Conservation (phyloP, 2,329 filamentous ascomycete species). For the Aphanocladium album region DNA sequence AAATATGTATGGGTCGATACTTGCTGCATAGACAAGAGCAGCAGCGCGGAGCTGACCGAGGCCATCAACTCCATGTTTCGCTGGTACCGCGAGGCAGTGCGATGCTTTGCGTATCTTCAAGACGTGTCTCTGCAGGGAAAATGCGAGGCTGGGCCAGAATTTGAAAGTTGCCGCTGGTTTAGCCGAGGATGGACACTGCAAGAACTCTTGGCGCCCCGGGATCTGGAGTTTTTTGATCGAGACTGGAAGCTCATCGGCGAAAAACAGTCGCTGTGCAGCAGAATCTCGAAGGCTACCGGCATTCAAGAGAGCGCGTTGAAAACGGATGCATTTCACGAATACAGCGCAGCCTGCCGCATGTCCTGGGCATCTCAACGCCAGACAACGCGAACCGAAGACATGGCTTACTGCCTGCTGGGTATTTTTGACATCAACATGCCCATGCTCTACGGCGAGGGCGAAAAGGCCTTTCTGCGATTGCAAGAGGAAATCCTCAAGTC, state of each 20-base stretch:
- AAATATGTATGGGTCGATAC: conserved; percentile 22
- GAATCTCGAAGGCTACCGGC: not conserved
- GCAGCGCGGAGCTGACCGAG: conserved; percentile 21
- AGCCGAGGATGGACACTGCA: not conserved
- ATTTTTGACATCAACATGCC: conserved; percentile 25
- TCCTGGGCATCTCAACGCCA: conserved; percentile 16
- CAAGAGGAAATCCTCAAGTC: conserved; percentile 16
- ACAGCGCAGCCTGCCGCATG: conserved; percentile 8
- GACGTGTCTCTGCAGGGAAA: not conserved
- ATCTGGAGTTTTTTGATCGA: not conserved
- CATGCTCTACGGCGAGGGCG: conserved; percentile 23
- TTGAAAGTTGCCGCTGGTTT: not conserved
- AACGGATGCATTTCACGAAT: not conserved
- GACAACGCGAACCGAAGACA: conserved; percentile 20
- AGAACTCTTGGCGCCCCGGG: not conserved
- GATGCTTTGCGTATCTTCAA: conserved; percentile 21
- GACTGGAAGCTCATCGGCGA: not conserved
- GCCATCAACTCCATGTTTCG: conserved; percentile 23
- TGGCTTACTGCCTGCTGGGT: conserved; percentile 22
- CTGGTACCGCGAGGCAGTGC: conserved; percentile 19
- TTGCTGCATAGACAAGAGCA: conserved; percentile 26
- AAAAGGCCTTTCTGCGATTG: conserved; percentile 14
- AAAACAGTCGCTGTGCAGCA: not conserved
- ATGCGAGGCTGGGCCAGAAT: not conserved
- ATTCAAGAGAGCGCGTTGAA: not conserved